Evolutionary conservation across 2,329 filamentous ascomycete species (phyloP).

Genomic region (Sporothrix pallida): DNA sequence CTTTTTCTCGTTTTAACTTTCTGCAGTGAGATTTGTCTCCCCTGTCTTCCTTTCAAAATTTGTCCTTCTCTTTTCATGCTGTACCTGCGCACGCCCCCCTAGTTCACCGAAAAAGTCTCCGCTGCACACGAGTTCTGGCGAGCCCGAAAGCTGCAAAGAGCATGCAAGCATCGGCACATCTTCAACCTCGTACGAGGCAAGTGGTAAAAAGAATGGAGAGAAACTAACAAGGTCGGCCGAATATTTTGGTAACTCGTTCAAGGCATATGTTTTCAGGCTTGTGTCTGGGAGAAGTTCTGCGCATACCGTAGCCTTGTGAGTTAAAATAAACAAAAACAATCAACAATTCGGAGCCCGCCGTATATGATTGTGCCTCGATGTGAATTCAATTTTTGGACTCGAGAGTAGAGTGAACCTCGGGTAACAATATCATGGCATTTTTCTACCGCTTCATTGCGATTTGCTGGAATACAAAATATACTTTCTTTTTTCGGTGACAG

Average conservation of each 20-base stretch:
- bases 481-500: neutral
- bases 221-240: neutral
- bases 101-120: neutral
- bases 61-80: neutral
- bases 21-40: neutral
- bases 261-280: neutral
- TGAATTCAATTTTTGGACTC: too few relatives aligned
- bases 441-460: neutral
- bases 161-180: constrained; percentile 3
- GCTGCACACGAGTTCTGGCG: constrained; percentile 3
- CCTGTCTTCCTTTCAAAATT: neutral
- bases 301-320: neutral
- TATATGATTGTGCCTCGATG: too few relatives aligned
- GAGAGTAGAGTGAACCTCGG: neutral
- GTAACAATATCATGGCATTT: neutral
- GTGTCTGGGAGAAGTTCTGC: neutral
- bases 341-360: neutral
- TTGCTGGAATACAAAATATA: neutral
- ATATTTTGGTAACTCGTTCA: neutral
- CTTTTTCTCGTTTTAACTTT: neutral
- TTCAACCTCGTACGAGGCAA: neutral
- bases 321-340: neutral
- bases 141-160: neutral
- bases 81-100: neutral
- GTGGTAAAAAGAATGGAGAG: too few relatives aligned